Conservation (phyloP, 805 yeast species). For the Torulaspora microellipsoides region DNA sequence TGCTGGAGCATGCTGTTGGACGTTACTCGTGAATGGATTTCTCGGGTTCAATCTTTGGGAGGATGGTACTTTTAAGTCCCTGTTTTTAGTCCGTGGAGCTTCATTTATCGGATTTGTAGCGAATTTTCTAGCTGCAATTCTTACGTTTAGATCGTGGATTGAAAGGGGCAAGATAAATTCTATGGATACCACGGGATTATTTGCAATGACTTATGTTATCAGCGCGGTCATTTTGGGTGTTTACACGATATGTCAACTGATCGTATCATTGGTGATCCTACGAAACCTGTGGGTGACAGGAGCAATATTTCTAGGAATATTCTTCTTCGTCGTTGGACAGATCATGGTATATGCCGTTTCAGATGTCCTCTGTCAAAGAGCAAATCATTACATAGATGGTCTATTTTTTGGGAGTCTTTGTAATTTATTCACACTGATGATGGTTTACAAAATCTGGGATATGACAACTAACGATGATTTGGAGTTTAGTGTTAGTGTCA, state of each 20-base stretch:
- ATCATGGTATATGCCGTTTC: conserved; percentile 68
- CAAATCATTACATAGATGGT: conserved; percentile 88
- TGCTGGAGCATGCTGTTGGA: conserved; percentile 64
- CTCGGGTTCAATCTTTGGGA: conserved; percentile 90
- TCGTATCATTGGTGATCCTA: conserved; percentile 62
- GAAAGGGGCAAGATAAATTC: conserved; percentile 41
- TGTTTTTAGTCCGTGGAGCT: conserved; percentile 49
- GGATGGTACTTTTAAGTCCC: conserved; percentile 73
- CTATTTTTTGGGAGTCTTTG: conserved; percentile 77
- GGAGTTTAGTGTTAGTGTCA: conserved; percentile 73
- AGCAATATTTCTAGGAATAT: conserved; percentile 62
- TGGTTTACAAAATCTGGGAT: conserved; percentile 96
- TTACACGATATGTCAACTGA: conserved; percentile 63
- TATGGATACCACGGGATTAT: conserved; percentile 59
- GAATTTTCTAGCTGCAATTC: conserved; percentile 60
- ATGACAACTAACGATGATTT: conserved; percentile 92
- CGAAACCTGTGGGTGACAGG: conserved; percentile 87
- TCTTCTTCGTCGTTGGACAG: conserved; percentile 81
- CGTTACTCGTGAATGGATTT: conserved; percentile 68
- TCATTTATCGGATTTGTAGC: conserved; percentile 56
- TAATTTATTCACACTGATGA: conserved; percentile 80
- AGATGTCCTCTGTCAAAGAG: conserved; percentile 56
- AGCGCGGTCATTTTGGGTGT: conserved; percentile 62
- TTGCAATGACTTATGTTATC: conserved; percentile 62
- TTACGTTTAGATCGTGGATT: conserved; percentile 70